These are phyloP conservation scores for Gliomastix tumulicola DNA, from an alignment of 2,329 filamentous ascomycete species.

Conservation along the genomic window DNA sequence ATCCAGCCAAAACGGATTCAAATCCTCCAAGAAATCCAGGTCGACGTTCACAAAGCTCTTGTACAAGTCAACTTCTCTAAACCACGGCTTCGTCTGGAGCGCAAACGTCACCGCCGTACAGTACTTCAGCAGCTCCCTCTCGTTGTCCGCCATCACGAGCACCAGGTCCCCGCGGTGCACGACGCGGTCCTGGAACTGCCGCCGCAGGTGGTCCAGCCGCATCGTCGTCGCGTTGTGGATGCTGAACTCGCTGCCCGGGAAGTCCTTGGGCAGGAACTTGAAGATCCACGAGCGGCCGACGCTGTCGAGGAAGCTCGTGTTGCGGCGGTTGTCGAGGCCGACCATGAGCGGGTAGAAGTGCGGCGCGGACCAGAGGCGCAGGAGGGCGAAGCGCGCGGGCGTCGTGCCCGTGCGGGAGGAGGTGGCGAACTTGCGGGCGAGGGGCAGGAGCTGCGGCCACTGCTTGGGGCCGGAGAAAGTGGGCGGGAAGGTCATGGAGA, in stretches of 20 bases:
- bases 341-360: slow-evolving; percentile 21
- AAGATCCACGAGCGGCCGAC: slow-evolving; percentile 14
- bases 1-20: slow-evolving; percentile 14
- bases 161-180: slow-evolving; percentile 13
- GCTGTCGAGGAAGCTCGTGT: slow-evolving; percentile 16
- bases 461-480: slow-evolving; percentile 7
- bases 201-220: slow-evolving; percentile 9
- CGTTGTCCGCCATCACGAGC: slow-evolving; percentile 15
- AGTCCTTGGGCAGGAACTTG: slow-evolving; percentile 19
- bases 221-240: slow-evolving; percentile 6
- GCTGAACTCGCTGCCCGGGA: slow-evolving; percentile 15
- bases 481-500: slow-evolving; percentile 5
- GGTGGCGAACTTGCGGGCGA: slow-evolving; percentile 9
- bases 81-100: slow-evolving; percentile 18
- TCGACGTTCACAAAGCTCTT: slow-evolving; percentile 20
- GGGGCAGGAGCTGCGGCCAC: slow-evolving; percentile 13
- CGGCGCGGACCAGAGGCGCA: slow-evolving; percentile 16
- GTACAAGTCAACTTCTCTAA: slow-evolving; percentile 16
- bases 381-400: slow-evolving; percentile 14
- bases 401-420: slow-evolving; percentile 1
- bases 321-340: slow-evolving; percentile 8
- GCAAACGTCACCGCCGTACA: slow-evolving; percentile 16
- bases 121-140: slow-evolving; percentile 11
- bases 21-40: slow-evolving; percentile 9
- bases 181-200: slow-evolving; percentile 11